Evolutionary conservation across 441 rosid genomes (phyloP).

Genomic region (Brassica hybrid): DNA sequence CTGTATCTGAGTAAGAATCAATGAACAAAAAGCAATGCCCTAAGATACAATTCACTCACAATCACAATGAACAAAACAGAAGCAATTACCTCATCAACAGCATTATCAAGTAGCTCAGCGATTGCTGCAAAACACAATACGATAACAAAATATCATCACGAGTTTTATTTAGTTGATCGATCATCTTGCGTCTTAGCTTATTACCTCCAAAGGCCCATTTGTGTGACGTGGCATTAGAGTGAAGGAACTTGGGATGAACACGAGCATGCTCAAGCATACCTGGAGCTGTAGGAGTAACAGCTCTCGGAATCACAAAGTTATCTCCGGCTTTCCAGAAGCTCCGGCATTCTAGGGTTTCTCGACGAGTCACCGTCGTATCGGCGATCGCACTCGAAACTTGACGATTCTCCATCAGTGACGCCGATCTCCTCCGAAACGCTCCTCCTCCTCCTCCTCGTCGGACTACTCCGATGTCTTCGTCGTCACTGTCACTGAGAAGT

Average conservation of each 20-base stretch:
- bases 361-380: conserved; percentile 32
- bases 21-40: conserved; percentile 23
- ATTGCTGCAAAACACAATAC: conserved; percentile 64
- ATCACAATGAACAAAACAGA: conserved; percentile 2
- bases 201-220: conserved; percentile 97
- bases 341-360: conserved; percentile 52
- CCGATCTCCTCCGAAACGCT: conserved; percentile 6
- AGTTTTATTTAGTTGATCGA: not conserved
- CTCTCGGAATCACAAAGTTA: conserved; percentile 39
- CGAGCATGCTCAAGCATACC: conserved; percentile 84
- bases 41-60: not conserved
- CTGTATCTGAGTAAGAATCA: conserved; percentile 62
- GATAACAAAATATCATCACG: not conserved
- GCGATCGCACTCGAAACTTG: conserved; percentile 18
- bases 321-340: conserved; percentile 94
- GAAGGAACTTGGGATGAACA: conserved; percentile 92
- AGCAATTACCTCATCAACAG: conserved; percentile 82
- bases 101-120: conserved; percentile 95
- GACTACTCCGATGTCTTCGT: conserved; percentile 23
- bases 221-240: conserved; percentile 98
- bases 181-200: not conserved
- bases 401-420: conserved; percentile 30
- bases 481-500: conserved; percentile 58
- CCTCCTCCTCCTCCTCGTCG: conserved; percentile 19
- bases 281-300: conserved; percentile 36